Base-by-base conservation (phyloP, 495 filamentous ascomycete species). In the Pseudomonodictys pantanalensis region DNA sequence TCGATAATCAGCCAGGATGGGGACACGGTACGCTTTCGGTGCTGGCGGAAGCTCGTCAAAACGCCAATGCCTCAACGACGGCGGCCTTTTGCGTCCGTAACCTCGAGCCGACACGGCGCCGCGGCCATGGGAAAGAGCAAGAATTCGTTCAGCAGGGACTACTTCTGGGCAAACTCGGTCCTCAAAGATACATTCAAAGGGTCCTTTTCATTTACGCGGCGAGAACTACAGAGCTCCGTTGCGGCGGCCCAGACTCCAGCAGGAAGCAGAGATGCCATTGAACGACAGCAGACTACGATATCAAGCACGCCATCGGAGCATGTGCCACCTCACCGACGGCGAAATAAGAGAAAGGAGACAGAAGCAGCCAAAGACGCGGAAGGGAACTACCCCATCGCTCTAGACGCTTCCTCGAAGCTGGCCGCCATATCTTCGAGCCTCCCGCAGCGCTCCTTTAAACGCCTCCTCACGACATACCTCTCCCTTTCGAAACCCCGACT, bases 401-500 rank as follows among this genome's bases (percentile, higher is more conserved):
- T 79, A 35, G 91, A 97, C 74, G 91, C 92, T 17, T 95, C 92
- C 7, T 86, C 89, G 22, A 81, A 83, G 56, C 79, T 97, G 39
- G 87, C 92, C 8, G 82, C 82, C 25, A 72, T 82, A 32, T 91
- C 92, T 5, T 83, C 87, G 25, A 73, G 77, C n/a, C 83, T 87
- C 28, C 82, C 85, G 2, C 72, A 80, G 43, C 66, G 76, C 64
- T 95, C 92, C 41, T 55, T 95, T 48, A 84, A 87, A 43, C 88
- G 91, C 57, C 80, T 82, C 35, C 63, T 93, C 49, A 88, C 91
- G n/a, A 85, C 90, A 32, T 90, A 88, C 68, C 86, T 98, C 64
- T 89, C 93, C 7, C 86, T 98, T 65, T 87, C 90, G 23, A 98
- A 98, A 74, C 93, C 93, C 4, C 90, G 95, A 41, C 83, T 98